Conservation (phyloP, 306 rosid species). For the Astragalus membranaceus region DNA sequence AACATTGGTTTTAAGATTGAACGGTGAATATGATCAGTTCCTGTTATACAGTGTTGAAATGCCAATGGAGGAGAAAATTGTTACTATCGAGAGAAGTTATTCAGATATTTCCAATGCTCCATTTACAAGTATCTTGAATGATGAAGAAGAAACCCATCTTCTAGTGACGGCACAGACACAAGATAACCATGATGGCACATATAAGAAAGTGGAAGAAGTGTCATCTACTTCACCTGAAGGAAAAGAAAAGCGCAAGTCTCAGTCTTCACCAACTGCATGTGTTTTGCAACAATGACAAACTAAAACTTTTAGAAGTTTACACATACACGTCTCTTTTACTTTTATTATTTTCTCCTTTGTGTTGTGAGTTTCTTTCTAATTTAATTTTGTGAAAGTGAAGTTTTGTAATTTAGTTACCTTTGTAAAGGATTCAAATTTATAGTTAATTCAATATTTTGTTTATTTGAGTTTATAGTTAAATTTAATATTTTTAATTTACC, state of each 20-base stretch:
- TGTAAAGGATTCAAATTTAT: too few relatives aligned
- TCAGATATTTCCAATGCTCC: slow-evolving; percentile 46
- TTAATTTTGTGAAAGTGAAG: slow-evolving; percentile 16
- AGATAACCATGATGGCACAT: slow-evolving; percentile 3
- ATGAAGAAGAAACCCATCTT: slow-evolving; percentile 46
- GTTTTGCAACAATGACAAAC: slow-evolving; percentile 63
- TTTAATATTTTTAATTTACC: too few relatives aligned
- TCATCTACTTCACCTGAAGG: slow-evolving; percentile 36
- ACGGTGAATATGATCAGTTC: slow-evolving; percentile 20
- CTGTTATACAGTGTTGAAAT: slow-evolving; percentile 13
- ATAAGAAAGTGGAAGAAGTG: slow-evolving; percentile 22
- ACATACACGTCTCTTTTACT: background rate
- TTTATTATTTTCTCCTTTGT: slow-evolving; percentile 12
- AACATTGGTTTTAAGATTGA: slow-evolving; percentile 2
- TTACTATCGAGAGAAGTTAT: slow-evolving; percentile 58
- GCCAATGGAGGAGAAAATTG: slow-evolving; percentile 51
- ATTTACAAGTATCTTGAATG: slow-evolving; percentile 42
- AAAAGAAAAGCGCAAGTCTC: slow-evolving; percentile 47
- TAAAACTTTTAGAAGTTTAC: slow-evolving; percentile 10
- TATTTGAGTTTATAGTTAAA: too few relatives aligned
- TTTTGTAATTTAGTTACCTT: too few relatives aligned
- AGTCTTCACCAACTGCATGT: slow-evolving; percentile 72
- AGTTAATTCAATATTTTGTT: too few relatives aligned
- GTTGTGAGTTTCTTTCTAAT: slow-evolving; percentile 16
- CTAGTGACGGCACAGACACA: slow-evolving; percentile 31